A percentile compares a stretch with the other conserved stretches of the same genome.
These are phyloP conservation scores for Phalaenopsis aphrodite DNA, from an alignment of 106 monocot genomes.

Conservation along the genomic window DNA sequence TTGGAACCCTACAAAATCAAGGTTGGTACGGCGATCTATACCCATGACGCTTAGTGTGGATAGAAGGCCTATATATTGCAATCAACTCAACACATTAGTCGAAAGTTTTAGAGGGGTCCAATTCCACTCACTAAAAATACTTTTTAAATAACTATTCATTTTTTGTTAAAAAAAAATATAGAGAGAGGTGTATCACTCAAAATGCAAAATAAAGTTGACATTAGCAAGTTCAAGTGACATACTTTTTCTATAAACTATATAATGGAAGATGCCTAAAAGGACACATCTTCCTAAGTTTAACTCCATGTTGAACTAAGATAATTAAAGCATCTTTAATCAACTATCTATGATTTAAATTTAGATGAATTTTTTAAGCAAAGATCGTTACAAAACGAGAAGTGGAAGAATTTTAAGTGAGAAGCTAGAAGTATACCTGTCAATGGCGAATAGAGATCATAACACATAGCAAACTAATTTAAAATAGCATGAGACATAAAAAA, in stretches of 20 bases:
- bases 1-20: too few relatives aligned
- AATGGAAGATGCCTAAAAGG: neutral
- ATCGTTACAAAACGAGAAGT: neutral
- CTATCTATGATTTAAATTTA: neutral
- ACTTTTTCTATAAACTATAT: neutral
- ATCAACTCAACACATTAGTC: too few relatives aligned
- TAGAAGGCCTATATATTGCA: too few relatives aligned
- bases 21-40: too few relatives aligned
- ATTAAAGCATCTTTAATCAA: neutral
- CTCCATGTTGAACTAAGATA: neutral
- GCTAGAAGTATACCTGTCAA: neutral
- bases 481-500: too few relatives aligned
- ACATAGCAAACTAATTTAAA: too few relatives aligned
- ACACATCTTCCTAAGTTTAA: neutral
- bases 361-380: neutral
- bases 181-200: neutral
- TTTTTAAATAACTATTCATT: too few relatives aligned
- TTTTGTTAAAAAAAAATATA: too few relatives aligned
- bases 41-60: too few relatives aligned
- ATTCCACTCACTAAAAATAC: too few relatives aligned
- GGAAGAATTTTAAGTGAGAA: neutral
- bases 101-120: too few relatives aligned
- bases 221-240: neutral
- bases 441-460: too few relatives aligned
- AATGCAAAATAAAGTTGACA: slow-evolving; percentile 2